These are phyloP conservation scores for Microstegium vimineum DNA, from an alignment of 176 grass and related monocot genomes.

Conservation along the genomic window DNA sequence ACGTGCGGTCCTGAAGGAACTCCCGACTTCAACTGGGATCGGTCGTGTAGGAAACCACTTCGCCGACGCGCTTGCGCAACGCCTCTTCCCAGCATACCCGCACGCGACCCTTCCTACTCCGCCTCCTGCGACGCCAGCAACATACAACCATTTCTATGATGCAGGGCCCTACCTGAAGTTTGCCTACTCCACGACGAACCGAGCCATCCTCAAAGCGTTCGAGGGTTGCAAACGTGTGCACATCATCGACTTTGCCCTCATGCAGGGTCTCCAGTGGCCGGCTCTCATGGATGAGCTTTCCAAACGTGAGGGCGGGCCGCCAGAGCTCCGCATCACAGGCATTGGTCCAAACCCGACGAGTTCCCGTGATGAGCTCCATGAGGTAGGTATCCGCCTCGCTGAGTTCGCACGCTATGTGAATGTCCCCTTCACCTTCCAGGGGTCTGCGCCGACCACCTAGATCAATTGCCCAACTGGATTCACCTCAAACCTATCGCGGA, in stretches of 20 bases:
- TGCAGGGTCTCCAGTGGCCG: slow-evolving; percentile 60
- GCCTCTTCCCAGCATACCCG: slow-evolving; percentile 38
- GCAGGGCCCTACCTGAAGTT: slow-evolving; percentile 71
- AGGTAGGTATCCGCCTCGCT: slow-evolving; percentile 55
- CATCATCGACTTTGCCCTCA: slow-evolving; percentile 54
- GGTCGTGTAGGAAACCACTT: slow-evolving; percentile 65
- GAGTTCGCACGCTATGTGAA: slow-evolving; percentile 35
- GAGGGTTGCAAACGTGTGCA: slow-evolving; percentile 34
- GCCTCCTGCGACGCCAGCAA: neutral
- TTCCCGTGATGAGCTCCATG: slow-evolving; percentile 40
- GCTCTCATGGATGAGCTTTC: slow-evolving; percentile 45
- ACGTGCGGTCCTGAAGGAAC: slow-evolving; percentile 9
- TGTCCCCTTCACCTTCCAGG: slow-evolving; percentile 55
- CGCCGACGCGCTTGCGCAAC: slow-evolving; percentile 48
- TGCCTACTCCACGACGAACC: slow-evolving; percentile 63
- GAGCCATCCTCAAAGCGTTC: slow-evolving; percentile 51
- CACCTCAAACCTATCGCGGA: slow-evolving; percentile 21
- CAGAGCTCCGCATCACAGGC: slow-evolving; percentile 46
- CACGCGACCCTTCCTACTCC: no score
- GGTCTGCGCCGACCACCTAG: slow-evolving; percentile 41
- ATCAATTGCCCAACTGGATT: slow-evolving; percentile 49
- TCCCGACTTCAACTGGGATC: slow-evolving; percentile 45
- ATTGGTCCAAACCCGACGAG: slow-evolving; percentile 13
- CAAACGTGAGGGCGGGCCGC: slow-evolving; percentile 27
- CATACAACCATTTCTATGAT: slow-evolving; percentile 61